These are phyloP conservation scores for Hypoxylon sp. DNA, from an alignment of 2,329 filamentous ascomycete species.

Conservation along the genomic window DNA sequence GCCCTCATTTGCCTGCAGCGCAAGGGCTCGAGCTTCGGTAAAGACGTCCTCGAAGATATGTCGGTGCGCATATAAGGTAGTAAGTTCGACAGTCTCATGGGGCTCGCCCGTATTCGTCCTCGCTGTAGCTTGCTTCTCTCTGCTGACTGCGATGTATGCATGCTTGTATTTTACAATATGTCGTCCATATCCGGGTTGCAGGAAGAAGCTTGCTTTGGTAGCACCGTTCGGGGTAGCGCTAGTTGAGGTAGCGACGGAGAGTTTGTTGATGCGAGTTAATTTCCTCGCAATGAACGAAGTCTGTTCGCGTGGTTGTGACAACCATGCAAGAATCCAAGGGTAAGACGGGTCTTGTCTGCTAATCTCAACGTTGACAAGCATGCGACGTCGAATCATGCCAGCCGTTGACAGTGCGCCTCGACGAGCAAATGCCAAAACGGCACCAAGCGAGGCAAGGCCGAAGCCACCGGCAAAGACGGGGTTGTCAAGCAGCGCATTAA, in stretches of 20 bases:
- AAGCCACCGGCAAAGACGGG: constrained; percentile 77
- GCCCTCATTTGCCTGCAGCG: constrained; percentile 82
- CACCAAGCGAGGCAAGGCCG: constrained; percentile 88
- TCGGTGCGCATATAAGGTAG: constrained; percentile 87
- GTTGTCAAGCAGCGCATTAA: constrained; percentile 70
- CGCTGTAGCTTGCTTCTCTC: constrained; percentile 85
- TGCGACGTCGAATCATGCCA: constrained; percentile 79
- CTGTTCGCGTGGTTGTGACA: constrained; percentile 79
- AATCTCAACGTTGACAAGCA: constrained; percentile 96
- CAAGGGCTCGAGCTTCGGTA: constrained; percentile 82
- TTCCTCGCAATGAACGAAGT: constrained; percentile 66
- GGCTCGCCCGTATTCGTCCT: constrained; percentile 85
- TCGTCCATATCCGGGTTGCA: constrained; percentile 89
- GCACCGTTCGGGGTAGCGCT: constrained; percentile 71
- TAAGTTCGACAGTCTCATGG: constrained; percentile 93
- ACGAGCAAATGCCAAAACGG: constrained; percentile 81
- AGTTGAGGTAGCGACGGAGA: constrained; percentile 63
- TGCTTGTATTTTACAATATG: constrained; percentile 88
- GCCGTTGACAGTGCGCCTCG: constrained; percentile 76
- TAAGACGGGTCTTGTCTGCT: constrained; percentile 93
- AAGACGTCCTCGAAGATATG: constrained; percentile 93
- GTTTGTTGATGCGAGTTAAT: constrained; percentile 67
- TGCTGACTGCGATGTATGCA: constrained; percentile 86
- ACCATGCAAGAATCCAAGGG: constrained; percentile 93
- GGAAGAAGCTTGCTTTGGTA: constrained; percentile 80